A percentile compares a stretch with the other conserved stretches of the same genome.
phyloP scores from a whole-genome alignment of 2,329 filamentous ascomycete genomes.

The Xylogone sp. region DNA sequence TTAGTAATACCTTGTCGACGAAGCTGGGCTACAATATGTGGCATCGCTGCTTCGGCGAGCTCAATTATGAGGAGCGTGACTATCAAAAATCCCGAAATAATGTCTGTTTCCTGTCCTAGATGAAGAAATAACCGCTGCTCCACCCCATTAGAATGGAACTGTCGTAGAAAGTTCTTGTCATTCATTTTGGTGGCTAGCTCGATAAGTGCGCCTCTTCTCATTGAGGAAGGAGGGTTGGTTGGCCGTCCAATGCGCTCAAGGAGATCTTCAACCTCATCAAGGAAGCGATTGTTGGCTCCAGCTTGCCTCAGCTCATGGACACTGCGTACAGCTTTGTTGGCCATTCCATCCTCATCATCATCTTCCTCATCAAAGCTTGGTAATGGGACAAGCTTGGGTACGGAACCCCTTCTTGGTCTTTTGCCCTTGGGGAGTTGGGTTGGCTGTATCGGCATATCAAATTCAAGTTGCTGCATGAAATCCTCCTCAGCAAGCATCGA shows the following conservation, averaged over 20 bases:
- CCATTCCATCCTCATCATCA: conserved; percentile 20
- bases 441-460: conserved; percentile 22
- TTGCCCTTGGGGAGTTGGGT: conserved; percentile 11
- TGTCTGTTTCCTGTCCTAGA: conserved; percentile 55
- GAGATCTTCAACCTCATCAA: conserved; percentile 63
- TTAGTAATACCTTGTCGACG: conserved; percentile 48
- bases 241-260: conserved; percentile 56
- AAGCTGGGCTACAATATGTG: conserved; percentile 55
- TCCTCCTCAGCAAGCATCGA: conserved; percentile 30
- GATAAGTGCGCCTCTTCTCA: conserved; percentile 54
- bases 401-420: conserved; percentile 19
- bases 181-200: conserved; percentile 58
- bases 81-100: conserved; percentile 59
- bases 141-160: conserved; percentile 71
- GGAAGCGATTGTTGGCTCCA: conserved; percentile 62
- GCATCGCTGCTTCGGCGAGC: conserved; percentile 55
- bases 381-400: conserved; percentile 21
- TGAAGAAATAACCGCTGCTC: conserved; percentile 65
- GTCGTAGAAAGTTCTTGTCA: conserved; percentile 59
- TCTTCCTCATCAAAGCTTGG: conserved; percentile 25
- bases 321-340: conserved; percentile 48
- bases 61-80: conserved; percentile 61
- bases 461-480: conserved; percentile 23
- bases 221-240: conserved; percentile 40
- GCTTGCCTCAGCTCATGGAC: conserved; percentile 64